These are phyloP conservation scores for Geranium brycei DNA, from an alignment of 345 rosid genomes.

Conservation along the genomic window DNA sequence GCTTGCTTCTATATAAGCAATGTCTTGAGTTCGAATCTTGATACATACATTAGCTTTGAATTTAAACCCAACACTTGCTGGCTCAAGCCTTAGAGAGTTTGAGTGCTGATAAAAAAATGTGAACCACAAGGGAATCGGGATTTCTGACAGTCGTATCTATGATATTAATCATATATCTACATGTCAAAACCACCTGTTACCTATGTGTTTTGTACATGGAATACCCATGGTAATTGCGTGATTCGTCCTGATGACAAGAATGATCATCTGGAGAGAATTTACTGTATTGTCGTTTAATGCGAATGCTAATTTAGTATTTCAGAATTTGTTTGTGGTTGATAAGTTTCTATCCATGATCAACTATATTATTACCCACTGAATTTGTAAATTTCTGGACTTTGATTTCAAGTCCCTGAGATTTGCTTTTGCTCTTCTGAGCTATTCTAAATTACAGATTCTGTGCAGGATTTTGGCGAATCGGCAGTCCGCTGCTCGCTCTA, in stretches of 20 bases:
- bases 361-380: background rate
- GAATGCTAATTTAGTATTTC: background rate
- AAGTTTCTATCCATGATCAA: background rate
- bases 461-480: conserved; percentile 79
- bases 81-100: no score
- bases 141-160: background rate
- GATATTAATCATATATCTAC: background rate
- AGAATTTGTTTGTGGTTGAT: background rate
- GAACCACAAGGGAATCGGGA: no score
- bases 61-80: no score
- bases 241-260: background rate
- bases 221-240: background rate
- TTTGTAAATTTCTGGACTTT: no score
- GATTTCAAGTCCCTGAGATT: background rate
- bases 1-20: no score
- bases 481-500: conserved; percentile 86
- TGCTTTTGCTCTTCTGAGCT: background rate
- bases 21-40: no score
- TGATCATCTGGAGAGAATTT: background rate
- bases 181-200: background rate
- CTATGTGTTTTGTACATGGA: background rate
- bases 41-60: no score
- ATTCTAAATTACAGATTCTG: background rate
- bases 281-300: background rate
- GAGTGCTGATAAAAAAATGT: no score